These are phyloP conservation scores for Guillardia theta DNA, from an alignment of 78 protist species.

Conservation along the genomic window DNA sequence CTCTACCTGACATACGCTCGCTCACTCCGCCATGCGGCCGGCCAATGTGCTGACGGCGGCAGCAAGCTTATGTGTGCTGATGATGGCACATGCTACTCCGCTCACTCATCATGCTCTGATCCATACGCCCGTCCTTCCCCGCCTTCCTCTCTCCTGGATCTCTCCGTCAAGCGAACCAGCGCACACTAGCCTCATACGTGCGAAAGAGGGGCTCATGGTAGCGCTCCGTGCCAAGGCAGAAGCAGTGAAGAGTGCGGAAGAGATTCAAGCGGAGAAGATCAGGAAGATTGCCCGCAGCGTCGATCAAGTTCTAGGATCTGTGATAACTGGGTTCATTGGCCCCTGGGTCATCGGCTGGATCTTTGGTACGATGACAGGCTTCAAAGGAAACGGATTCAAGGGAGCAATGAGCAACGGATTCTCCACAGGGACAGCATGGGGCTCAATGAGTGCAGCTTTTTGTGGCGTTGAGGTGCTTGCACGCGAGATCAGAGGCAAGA, in stretches of 20 bases:
- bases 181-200: too few relatives aligned
- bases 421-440: background rate
- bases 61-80: too few relatives aligned
- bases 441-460: background rate
- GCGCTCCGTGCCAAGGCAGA: background rate
- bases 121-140: too few relatives aligned
- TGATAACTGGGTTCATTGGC: background rate
- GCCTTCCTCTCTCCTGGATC: too few relatives aligned
- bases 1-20: too few relatives aligned
- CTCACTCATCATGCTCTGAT: too few relatives aligned
- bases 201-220: too few relatives aligned
- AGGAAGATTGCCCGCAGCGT: background rate
- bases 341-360: conserved; percentile 7
- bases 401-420: background rate
- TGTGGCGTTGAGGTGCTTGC: background rate
- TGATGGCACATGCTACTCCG: too few relatives aligned
- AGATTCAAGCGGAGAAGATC: background rate
- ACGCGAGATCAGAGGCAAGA: background rate
- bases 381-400: background rate
- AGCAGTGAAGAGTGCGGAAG: background rate
- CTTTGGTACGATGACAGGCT: background rate
- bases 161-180: too few relatives aligned
- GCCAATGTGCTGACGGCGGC: too few relatives aligned
- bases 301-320: background rate
- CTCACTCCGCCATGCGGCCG: too few relatives aligned